phyloP scores from a whole-genome alignment of 768 basidiomycete genomes.

The Mrakia frigida region DNA sequence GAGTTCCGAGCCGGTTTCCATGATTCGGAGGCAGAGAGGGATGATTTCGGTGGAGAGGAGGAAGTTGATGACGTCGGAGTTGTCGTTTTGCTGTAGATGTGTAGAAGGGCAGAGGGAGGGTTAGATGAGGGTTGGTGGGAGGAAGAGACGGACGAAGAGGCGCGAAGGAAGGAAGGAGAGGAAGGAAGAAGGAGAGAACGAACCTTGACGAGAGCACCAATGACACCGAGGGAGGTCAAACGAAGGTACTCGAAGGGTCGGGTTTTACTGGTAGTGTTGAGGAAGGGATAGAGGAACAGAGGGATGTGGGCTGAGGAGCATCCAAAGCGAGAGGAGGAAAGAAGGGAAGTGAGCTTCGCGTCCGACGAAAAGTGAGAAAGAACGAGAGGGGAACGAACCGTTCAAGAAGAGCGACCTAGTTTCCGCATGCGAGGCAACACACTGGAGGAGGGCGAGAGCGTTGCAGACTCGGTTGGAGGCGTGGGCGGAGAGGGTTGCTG shows the following conservation, averaged over 20 bases:
- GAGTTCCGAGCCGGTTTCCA: slow-evolving; percentile 98
- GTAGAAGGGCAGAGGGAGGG: slow-evolving; percentile 7
- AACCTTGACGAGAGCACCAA: slow-evolving; percentile 97
- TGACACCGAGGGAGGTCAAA: slow-evolving; percentile 98
- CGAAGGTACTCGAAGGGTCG: slow-evolving; percentile 99
- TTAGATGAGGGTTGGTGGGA: neutral
- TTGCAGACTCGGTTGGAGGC: slow-evolving; percentile 99
- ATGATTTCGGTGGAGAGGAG: slow-evolving; percentile 98
- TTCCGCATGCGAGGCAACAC: slow-evolving; percentile 95
- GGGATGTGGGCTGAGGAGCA: slow-evolving; percentile 85
- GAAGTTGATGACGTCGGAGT: slow-evolving; percentile 98
- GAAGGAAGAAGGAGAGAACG: slow-evolving; percentile 33
- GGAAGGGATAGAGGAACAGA: slow-evolving; percentile 88
- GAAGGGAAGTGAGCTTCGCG: neutral
- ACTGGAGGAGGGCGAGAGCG: slow-evolving; percentile 92
- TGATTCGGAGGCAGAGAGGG: slow-evolving; percentile 95
- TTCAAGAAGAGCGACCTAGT: slow-evolving; percentile 92
- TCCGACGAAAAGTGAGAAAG: neutral
- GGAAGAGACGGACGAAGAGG: neutral
- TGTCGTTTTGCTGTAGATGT: slow-evolving; percentile 84
- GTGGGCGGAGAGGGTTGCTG: slow-evolving; percentile 92
- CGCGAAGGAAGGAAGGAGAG: neutral
- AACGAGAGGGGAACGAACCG: slow-evolving; percentile 51
- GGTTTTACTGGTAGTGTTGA: slow-evolving; percentile 98
- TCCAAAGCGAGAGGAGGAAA: neutral